Evolutionary conservation across 768 basidiomycete genomes (phyloP).

Genomic region (Mycena vitilis): DNA sequence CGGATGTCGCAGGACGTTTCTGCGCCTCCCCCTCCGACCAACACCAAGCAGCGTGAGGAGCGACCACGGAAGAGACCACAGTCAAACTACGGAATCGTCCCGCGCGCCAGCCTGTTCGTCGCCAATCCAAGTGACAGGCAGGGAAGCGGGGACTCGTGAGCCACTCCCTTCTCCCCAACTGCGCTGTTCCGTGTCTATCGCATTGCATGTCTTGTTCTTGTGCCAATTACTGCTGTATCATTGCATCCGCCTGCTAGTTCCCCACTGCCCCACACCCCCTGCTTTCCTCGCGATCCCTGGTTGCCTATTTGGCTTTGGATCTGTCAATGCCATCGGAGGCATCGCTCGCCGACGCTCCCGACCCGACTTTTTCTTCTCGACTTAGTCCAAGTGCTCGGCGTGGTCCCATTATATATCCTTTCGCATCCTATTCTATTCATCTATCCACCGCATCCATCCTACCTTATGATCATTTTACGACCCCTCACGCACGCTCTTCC

Average conservation of each 20-base stretch:
- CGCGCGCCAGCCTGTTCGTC: slow-evolving; percentile 72
- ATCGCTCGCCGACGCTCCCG: slow-evolving; percentile 28
- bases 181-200: slow-evolving; percentile 10
- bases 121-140: slow-evolving; percentile 69
- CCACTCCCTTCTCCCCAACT: not conserved
- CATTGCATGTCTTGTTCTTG: slow-evolving; percentile 17
- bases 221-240: not conserved
- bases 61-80: slow-evolving; percentile 51
- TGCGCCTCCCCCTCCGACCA: slow-evolving; percentile 45
- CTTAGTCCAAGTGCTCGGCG: slow-evolving; percentile 35
- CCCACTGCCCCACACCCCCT: slow-evolving; percentile 2
- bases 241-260: slow-evolving; percentile 16
- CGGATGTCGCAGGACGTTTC: slow-evolving; percentile 61
- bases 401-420: slow-evolving; percentile 21
- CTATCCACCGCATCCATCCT: not conserved
- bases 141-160: slow-evolving; percentile 26
- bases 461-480: slow-evolving; percentile 32
- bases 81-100: slow-evolving; percentile 75
- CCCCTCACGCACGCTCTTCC: slow-evolving; percentile 9
- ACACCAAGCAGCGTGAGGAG: slow-evolving; percentile 58
- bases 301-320: slow-evolving; percentile 21
- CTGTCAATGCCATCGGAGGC: slow-evolving; percentile 25
- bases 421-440: not conserved
- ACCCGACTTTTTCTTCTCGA: slow-evolving; percentile 7
- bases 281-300: slow-evolving; percentile 19